These are phyloP conservation scores for Aspergillus hancockii DNA, from an alignment of 495 filamentous ascomycete species.

Conservation along the genomic window DNA sequence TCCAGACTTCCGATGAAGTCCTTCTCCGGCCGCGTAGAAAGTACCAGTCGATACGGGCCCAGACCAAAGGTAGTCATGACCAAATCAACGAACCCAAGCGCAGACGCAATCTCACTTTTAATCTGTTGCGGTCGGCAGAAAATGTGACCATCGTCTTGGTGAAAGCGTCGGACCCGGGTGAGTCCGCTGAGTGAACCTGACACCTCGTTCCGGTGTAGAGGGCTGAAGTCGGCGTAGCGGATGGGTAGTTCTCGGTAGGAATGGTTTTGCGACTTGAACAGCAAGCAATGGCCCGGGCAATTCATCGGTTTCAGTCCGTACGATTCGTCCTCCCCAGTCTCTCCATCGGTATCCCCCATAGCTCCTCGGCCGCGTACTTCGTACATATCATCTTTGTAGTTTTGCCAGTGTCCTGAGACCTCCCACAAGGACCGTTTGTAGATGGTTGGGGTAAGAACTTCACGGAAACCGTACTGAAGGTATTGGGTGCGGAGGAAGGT, in stretches of 20 bases:
- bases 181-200: conserved; percentile 84
- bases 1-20: conserved; percentile 76
- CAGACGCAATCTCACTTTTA: conserved; percentile 73
- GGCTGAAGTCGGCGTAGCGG: conserved; percentile 90
- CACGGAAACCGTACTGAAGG: conserved; percentile 81
- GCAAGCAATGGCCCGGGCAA: conserved; percentile 89
- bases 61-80: conserved; percentile 76
- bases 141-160: conserved; percentile 95
- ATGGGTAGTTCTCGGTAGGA: conserved; percentile 85
- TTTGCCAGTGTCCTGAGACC: conserved; percentile 87
- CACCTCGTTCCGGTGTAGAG: conserved; percentile 86
- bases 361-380: conserved; percentile 69
- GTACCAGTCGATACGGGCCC: conserved; percentile 69
- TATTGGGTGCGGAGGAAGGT: conserved; percentile 87
- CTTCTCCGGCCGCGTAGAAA: conserved; percentile 78
- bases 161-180: conserved; percentile 87
- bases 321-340: conserved; percentile 66
- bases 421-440: conserved; percentile 92
- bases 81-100: conserved; percentile 76
- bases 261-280: conserved; percentile 71
- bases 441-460: conserved; percentile 90
- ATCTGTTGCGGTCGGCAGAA: conserved; percentile 89
- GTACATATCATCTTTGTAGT: conserved; percentile 96
- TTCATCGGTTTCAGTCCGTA: conserved; percentile 98
- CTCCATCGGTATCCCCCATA: conserved; percentile 44